Evolutionary conservation across 768 basidiomycete genomes (phyloP).

Genomic region (Boletus subcaerulescens): DNA sequence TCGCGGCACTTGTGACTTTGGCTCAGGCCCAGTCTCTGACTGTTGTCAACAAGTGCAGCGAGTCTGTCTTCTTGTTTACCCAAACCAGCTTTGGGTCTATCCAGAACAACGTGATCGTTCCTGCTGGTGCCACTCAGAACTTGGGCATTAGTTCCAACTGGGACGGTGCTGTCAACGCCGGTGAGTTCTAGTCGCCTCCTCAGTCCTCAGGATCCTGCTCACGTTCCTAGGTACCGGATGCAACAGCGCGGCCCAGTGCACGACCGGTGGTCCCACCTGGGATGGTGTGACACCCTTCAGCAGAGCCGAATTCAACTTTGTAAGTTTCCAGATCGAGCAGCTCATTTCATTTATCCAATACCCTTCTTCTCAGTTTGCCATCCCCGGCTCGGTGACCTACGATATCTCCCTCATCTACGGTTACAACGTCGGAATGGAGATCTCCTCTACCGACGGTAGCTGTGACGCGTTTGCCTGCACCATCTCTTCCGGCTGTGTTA

Average conservation of each 20-base stretch:
- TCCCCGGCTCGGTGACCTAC: conserved; percentile 29
- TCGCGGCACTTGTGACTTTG: conserved; percentile 18
- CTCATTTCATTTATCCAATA: neutral
- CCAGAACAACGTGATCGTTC: conserved; percentile 25
- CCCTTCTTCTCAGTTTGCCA: conserved; percentile 14
- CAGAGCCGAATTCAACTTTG: conserved; percentile 34
- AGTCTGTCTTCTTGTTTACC: conserved; percentile 30
- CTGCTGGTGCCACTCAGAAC: conserved; percentile 23
- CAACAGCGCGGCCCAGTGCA: conserved; percentile 17
- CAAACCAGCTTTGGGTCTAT: conserved; percentile 29
- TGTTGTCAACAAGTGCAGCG: conserved; percentile 24
- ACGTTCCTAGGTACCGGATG: conserved; percentile 28
- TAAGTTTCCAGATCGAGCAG: conserved; percentile 2
- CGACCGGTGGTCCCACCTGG: conserved; percentile 31
- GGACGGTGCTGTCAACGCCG: conserved; percentile 31
- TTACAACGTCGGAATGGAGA: conserved; percentile 35
- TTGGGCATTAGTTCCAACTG: conserved; percentile 31
- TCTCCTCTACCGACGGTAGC: conserved; percentile 24
- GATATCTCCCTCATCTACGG: conserved; percentile 35
- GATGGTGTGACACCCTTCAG: conserved; percentile 32
- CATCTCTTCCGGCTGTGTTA: conserved; percentile 30
- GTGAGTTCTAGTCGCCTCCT: conserved; percentile 7
- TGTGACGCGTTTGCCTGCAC: conserved; percentile 32
- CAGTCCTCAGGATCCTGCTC: neutral
- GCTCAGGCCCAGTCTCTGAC: conserved; percentile 29